Percentiles rank a stretch among this genome's conserved stretches.
These are phyloP conservation scores for Rauvolfia tetraphylla DNA, from an alignment of 257 asterid species.

Conservation along the genomic window DNA sequence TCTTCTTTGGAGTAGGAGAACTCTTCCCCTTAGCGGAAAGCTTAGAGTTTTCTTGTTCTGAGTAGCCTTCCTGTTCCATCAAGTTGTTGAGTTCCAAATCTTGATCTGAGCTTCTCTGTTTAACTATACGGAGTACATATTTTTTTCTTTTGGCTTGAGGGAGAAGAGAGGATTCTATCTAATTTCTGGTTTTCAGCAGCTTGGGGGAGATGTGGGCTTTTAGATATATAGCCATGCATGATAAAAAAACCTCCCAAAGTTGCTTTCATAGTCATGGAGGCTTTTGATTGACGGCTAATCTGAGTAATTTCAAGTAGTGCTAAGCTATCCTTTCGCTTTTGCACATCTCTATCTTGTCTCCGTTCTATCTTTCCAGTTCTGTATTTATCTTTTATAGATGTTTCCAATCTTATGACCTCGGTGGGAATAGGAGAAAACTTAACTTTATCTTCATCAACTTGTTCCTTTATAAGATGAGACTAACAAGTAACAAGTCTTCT, in stretches of 20 bases:
- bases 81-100: not conserved
- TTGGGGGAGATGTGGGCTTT: constrained; percentile 22
- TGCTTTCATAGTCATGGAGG: constrained; percentile 28
- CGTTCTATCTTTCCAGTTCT: not conserved
- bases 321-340: constrained; percentile 12
- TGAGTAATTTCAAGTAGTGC: constrained; percentile 10
- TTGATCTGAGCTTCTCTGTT: not conserved
- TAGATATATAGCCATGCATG: constrained; percentile 28
- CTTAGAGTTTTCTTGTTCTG: constrained; percentile 19
- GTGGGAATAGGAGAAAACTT: not conserved
- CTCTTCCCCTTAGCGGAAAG: constrained; percentile 11
- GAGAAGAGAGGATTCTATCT: constrained; percentile 1
- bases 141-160: not conserved
- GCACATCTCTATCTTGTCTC: not conserved
- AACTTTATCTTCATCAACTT: too few species aligned
- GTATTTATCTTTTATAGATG: not conserved
- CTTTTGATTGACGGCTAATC: constrained; percentile 24
- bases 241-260: constrained; percentile 12
- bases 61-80: constrained; percentile 43
- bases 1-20: constrained; percentile 16
- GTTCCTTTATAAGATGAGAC: too few species aligned
- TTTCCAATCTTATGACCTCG: not conserved
- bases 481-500: not conserved
- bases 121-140: not conserved
- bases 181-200: constrained; percentile 5